Evolutionary conservation across 2,329 filamentous ascomycete genomes (phyloP), one percentile per base, ranked within the genome.

Genomic region (Diplodia corticola): DNA sequence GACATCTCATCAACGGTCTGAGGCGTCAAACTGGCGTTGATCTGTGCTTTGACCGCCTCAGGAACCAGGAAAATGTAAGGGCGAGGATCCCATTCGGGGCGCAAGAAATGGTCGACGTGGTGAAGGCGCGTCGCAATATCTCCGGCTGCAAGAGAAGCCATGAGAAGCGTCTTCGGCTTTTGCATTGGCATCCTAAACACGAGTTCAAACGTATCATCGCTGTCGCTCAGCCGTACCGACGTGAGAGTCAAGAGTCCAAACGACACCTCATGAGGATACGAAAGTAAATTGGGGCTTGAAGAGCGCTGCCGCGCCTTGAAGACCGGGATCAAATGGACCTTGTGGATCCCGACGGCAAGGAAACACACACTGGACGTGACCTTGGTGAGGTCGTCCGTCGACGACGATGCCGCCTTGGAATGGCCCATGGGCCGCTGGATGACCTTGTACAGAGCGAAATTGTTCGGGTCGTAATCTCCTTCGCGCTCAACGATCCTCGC

Each of bases 361-460:
- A 90, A 90, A 75, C 86, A 90, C 26, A 89, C 84, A 10, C 84
- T 86, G 10, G 88, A 86, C 46, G 84, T 84, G 30, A 88, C 77
- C 72, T 90, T 91, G 57, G 86, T 82, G 50, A 91, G 75, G 70
- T 91, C 89, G 67, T 91, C 89, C 17, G 85, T 84, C 7, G 89
- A 89, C 10, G 89, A 89, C 3, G 86, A 83, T 64, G 85, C 80
- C 37, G 81, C 80, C 35, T 80, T 78, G 20, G 82, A 80, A 76
- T 88, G 89, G 69, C 81, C 80, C 13, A 82, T 77, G n/a, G 85
- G 82, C 68, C 88, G 84, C 72, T 89, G 85, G 28, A 90, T 86
- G 9, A 90, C 88, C 68, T 88, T 86, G 78, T 89, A 91, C 70
- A 91, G 85, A 68, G 85, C 85, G 74, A 90, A 91, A 68, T 86